Evolutionary conservation across 805 yeast species (phyloP), one percentile per base, ranked within the genome.

Genomic region (Saccharomycopsis schoenii): DNA sequence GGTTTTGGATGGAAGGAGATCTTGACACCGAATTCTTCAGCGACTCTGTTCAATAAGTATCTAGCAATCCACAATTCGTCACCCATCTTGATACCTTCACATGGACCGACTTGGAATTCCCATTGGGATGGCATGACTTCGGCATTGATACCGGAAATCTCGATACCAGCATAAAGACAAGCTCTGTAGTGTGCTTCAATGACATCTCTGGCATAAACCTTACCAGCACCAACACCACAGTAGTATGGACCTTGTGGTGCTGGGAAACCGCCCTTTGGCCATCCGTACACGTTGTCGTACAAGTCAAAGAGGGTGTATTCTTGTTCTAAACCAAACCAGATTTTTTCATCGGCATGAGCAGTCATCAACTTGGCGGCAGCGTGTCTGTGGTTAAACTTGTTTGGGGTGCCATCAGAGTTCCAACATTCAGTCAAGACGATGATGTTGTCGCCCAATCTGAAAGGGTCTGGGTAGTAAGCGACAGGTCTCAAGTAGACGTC

Each of bases 101-200:
- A 90, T 67, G 99, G 98, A 71, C 99, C 99, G 68, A 94, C 98
- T 83, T 94, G 99, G 89, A 89, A 94, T 81, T 94, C 99, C 99
- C 99, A 94, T 83, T 94, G 99, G 64, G 97, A 91, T 64, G 99
- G 99, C 98, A 94, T 94, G 66, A 94, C 99, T 82, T 94, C 99
- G 70, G 98, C 99, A 76, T 94, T 94, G 75, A 94, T 92, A 81
- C 99, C 99, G 60, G 96, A 88, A 68, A 93, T 86, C 73, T 82
- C 80, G 69, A 94, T 76, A 72, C 97, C 97, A 67, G 98, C 86
- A 74, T 89, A 87, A 67, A 94, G 81, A 81, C 97, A 92, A 65
- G 99, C 99, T 76, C 96, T 86, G 88, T 94, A 94, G 81, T 94
- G 99, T 63, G 99, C 98, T 82, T 94, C 99, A 70, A 94, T 91